Conservation (phyloP, 2,329 filamentous ascomycete genomes). For the Colletotrichum sp. region DNA sequence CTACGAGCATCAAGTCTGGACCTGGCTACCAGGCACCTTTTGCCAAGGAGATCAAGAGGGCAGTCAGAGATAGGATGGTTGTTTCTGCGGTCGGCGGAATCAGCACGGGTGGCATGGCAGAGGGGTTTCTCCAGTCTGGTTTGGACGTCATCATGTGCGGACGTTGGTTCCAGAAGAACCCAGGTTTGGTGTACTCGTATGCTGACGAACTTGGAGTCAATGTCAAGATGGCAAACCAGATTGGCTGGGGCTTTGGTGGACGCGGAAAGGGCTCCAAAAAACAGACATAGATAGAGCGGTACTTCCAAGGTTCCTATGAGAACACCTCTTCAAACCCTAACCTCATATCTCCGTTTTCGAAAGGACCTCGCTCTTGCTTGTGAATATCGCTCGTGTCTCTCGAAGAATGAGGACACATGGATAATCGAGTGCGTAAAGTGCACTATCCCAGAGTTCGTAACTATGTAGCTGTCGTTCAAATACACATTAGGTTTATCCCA, state of each 20-base stretch:
- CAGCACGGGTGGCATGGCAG: conserved; percentile 45
- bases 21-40: conserved; percentile 76
- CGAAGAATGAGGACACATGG: background rate
- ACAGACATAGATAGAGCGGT: background rate
- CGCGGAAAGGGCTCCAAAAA: conserved; percentile 23
- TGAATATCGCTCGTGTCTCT: background rate
- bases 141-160: conserved; percentile 57
- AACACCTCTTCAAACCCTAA: background rate
- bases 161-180: conserved; percentile 64
- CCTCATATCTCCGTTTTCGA: background rate
- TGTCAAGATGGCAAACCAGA: conserved; percentile 57
- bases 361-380: background rate
- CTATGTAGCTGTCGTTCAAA: background rate
- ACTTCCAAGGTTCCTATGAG: background rate
- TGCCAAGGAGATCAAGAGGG: conserved; percentile 73
- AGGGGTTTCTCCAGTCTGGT: conserved; percentile 48
- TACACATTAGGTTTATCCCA: background rate
- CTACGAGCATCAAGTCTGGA: conserved; percentile 55
- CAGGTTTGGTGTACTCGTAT: conserved; percentile 59
- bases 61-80: conserved; percentile 64
- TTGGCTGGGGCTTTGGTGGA: conserved; percentile 60
- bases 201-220: conserved; percentile 57
- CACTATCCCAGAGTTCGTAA: background rate
- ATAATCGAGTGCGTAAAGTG: background rate
- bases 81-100: conserved; percentile 57